Evolutionary conservation across 768 basidiomycete species (phyloP).

Genomic region (Ephemerocybe angulata): DNA sequence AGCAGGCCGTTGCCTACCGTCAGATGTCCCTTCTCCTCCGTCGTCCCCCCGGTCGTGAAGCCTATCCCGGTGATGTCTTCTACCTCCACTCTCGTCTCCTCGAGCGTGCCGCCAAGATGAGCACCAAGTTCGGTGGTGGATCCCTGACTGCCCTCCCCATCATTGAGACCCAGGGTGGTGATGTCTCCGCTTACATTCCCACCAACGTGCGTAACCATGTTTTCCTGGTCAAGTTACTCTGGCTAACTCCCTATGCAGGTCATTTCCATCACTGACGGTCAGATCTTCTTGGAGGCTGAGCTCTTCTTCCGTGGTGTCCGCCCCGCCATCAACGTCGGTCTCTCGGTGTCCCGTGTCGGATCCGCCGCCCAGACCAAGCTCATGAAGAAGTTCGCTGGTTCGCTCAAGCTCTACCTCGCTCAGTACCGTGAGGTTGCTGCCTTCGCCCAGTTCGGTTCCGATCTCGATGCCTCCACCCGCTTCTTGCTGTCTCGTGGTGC

Average conservation of each 20-base stretch:
- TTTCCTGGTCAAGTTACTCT: constrained; percentile 3
- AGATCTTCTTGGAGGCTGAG: constrained; percentile 99
- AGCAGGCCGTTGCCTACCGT: constrained; percentile 99
- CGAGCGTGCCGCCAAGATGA: constrained; percentile 99
- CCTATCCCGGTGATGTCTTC: constrained; percentile 99
- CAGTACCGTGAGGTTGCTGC: constrained; percentile 99
- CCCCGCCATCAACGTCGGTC: constrained; percentile 99
- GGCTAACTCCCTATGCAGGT: constrained; percentile 50
- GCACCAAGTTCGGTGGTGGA: constrained; percentile 97
- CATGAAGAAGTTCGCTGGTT: constrained; percentile 99
- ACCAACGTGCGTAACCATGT: constrained; percentile 60
- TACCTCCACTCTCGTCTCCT: constrained; percentile 99
- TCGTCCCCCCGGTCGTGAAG: constrained; percentile 99
- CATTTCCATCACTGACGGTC: constrained; percentile 99
- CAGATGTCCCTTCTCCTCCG: constrained; percentile 99
- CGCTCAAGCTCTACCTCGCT: constrained; percentile 98
- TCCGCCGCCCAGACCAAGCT: constrained; percentile 99
- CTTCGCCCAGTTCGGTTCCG: constrained; percentile 99
- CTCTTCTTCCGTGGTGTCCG: constrained; percentile 99
- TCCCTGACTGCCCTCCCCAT: constrained; percentile 98
- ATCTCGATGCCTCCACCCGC: constrained; percentile 98
- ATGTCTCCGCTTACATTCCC: constrained; percentile 99
- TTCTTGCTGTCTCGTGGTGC: constrained; percentile 98
- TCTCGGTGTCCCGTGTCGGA: constrained; percentile 99
- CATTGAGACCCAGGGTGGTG: constrained; percentile 99